Percentiles rank a stretch among this genome's conserved stretches.
Conservation (phyloP, 2,329 filamentous ascomycete species). For the Sarocladium oryzae region DNA sequence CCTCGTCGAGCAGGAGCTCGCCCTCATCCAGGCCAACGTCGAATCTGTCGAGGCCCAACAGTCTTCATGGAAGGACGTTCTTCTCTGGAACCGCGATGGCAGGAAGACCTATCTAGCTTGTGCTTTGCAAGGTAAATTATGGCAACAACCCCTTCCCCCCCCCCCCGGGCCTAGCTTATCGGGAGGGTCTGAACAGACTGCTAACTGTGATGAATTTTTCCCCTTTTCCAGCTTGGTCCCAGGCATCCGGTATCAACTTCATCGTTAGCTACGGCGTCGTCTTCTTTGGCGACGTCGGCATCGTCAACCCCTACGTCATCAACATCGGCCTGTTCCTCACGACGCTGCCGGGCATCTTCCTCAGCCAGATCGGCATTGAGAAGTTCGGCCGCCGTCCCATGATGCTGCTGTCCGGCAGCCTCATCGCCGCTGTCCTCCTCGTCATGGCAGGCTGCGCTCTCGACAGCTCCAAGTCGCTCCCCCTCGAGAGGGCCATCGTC, state of each 20-base stretch:
- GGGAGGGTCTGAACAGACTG: no score
- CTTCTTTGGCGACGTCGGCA: background rate
- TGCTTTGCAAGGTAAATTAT: background rate
- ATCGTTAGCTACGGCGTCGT: background rate
- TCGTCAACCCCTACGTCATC: conserved; percentile 1
- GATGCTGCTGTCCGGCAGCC: background rate
- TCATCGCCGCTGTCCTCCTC: background rate
- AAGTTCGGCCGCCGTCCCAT: background rate
- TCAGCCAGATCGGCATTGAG: conserved; percentile 1
- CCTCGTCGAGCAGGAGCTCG: conserved; percentile 13
- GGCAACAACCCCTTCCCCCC: no score
- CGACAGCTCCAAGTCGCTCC: background rate
- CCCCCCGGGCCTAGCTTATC: no score
- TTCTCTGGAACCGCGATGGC: background rate
- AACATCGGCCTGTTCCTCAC: background rate
- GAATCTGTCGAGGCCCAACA: background rate
- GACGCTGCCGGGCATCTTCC: background rate
- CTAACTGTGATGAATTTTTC: background rate
- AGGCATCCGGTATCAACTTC: conserved; percentile 1
- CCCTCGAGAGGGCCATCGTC: conserved; percentile 18
- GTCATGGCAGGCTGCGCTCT: background rate
- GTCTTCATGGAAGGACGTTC: background rate
- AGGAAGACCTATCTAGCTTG: background rate
- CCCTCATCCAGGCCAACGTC: background rate
- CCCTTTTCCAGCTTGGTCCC: background rate